phyloP scores from a whole-genome alignment of 352 stramenopile species.

The Thalassiosira hispida region DNA sequence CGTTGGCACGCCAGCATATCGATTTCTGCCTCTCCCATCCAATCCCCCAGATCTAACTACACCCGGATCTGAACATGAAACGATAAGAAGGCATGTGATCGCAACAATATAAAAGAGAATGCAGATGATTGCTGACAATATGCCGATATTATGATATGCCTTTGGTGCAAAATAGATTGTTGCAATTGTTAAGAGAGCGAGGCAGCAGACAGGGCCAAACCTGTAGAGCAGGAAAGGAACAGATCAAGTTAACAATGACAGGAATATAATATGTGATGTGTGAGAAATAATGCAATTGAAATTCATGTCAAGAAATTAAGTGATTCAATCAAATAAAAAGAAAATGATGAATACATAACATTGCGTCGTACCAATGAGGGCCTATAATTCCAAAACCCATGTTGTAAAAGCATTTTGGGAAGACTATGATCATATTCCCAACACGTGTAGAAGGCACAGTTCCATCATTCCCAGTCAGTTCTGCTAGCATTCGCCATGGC shows the following conservation, averaged over 20 bases:
- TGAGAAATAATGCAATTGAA: no score
- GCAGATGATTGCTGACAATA: slow-evolving; percentile 57
- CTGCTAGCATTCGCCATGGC: slow-evolving; percentile 1
- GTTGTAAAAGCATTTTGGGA: slow-evolving; percentile 55
- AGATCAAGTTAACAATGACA: background rate
- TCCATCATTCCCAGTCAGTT: slow-evolving; percentile 5
- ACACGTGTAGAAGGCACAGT: slow-evolving; percentile 21
- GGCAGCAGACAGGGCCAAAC: slow-evolving; percentile 63
- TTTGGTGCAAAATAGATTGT: slow-evolving; percentile 54
- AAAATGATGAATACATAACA: background rate
- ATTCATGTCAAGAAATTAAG: background rate
- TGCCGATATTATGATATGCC: slow-evolving; percentile 39
- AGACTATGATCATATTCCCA: slow-evolving; percentile 76
- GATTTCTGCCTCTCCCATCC: slow-evolving; percentile 22
- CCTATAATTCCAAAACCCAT: slow-evolving; percentile 73
- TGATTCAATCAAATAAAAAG: background rate
- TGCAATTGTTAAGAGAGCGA: slow-evolving; percentile 53
- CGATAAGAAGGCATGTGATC: slow-evolving; percentile 50
- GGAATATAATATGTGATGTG: no score
- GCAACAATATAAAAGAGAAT: slow-evolving; percentile 59
- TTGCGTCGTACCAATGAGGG: slow-evolving; percentile 61
- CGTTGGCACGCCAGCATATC: slow-evolving; percentile 36
- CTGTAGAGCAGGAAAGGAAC: background rate
- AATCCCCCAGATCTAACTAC: slow-evolving; percentile 50
- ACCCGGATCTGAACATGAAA: slow-evolving; percentile 71